Evolutionary conservation across 306 rosid species (phyloP).

Genomic region (Vigna trinervia): DNA sequence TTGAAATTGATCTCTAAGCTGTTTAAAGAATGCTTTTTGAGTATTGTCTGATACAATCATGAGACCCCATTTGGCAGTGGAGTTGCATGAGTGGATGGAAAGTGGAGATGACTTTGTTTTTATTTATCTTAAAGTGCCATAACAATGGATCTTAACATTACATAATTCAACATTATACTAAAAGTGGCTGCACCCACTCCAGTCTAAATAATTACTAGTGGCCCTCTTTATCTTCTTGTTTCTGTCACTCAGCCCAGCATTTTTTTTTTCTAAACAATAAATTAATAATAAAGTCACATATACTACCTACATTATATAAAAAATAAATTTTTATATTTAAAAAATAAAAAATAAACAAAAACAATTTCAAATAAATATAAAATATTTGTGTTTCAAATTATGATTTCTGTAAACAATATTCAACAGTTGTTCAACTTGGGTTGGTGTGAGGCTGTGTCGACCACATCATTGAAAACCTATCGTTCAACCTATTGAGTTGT

Average conservation of each 20-base stretch:
- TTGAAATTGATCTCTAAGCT: constrained; percentile 11
- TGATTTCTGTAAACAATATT: too few relatives aligned
- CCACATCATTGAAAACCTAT: constrained; percentile 36
- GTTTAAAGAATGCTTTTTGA: constrained; percentile 16
- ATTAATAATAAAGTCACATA: too few relatives aligned
- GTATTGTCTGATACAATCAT: constrained; percentile 27
- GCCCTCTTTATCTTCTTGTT: constrained; percentile 32
- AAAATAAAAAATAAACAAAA: too few relatives aligned
- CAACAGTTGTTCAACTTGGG: constrained; percentile 17
- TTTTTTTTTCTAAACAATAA: constrained; percentile 31
- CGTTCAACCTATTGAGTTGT: constrained; percentile 36
- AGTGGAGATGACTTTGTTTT: constrained; percentile 34
- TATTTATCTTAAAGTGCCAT: constrained; percentile 36
- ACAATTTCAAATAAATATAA: too few relatives aligned
- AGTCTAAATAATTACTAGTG: constrained; percentile 44
- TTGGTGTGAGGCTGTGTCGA: constrained; percentile 35
- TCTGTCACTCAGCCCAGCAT: constrained; percentile 15
- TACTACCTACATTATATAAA: too few relatives aligned
- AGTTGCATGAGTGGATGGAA: constrained; percentile 42
- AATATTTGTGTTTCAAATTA: too few relatives aligned
- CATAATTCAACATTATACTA: constrained; percentile 36
- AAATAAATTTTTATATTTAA: too few relatives aligned
- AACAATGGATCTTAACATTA: constrained; percentile 37
- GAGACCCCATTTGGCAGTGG: constrained; percentile 25
- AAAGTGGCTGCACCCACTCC: constrained; percentile 47